These are phyloP conservation scores for Moesziomyces parantarcticus DNA, from an alignment of 1,284 basidiomycete species.

Conservation along the genomic window DNA sequence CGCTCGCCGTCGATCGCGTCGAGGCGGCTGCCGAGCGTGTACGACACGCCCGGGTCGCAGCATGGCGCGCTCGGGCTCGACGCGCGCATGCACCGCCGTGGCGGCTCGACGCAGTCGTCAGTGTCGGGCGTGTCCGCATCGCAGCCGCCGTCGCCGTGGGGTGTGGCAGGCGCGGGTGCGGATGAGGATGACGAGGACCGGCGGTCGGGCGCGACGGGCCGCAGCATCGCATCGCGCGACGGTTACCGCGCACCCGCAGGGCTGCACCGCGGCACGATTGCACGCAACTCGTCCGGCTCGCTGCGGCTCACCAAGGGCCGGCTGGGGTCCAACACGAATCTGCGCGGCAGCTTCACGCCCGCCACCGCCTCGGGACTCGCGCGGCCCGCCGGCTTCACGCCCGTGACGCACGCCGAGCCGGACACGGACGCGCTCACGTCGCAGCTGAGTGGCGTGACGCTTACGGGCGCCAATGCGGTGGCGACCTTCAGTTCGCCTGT, in stretches of 20 bases:
- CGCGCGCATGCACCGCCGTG: slow-evolving; percentile 10
- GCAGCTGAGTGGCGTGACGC: slow-evolving; percentile 26
- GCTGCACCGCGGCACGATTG: slow-evolving; percentile 21
- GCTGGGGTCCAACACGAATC: slow-evolving; percentile 26
- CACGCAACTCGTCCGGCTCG: slow-evolving; percentile 28
- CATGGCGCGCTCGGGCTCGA: neutral
- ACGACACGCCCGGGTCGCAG: slow-evolving; percentile 12
- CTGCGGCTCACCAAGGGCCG: slow-evolving; percentile 35
- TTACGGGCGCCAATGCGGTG: slow-evolving; percentile 18
- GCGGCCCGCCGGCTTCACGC: neutral
- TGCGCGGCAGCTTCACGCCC: slow-evolving; percentile 17
- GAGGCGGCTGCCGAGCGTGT: slow-evolving; percentile 6
- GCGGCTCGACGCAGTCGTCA: slow-evolving; percentile 13
- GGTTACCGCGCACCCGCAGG: slow-evolving; percentile 17
- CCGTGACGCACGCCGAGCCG: neutral
- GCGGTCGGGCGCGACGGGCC: slow-evolving; percentile 12
- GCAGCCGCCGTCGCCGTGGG: slow-evolving; percentile 17
- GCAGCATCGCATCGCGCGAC: slow-evolving; percentile 26
- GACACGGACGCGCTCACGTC: slow-evolving; percentile 23
- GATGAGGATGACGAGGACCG: slow-evolving; percentile 15
- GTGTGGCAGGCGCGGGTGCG: neutral
- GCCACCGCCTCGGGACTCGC: neutral
- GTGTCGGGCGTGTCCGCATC: slow-evolving; percentile 8
- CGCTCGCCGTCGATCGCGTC: slow-evolving; percentile 15
- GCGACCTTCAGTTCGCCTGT: slow-evolving; percentile 22